Base-by-base conservation (phyloP, 2,329 filamentous ascomycete species). In the Scedosporium boydii region DNA sequence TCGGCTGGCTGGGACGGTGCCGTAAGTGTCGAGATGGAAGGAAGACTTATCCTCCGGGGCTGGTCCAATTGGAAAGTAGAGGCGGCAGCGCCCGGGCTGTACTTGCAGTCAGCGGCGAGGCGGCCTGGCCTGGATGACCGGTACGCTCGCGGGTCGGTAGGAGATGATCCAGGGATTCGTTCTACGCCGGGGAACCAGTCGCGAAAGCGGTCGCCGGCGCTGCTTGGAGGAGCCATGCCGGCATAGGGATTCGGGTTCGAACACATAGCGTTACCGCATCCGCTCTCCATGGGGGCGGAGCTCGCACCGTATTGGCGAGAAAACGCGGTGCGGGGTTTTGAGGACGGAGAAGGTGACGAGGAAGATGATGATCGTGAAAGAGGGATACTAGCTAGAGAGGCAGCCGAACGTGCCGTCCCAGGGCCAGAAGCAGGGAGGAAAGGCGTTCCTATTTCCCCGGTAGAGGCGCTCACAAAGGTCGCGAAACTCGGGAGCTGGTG, bases 151-250 rank as follows among this genome's bases (percentile, higher is more conserved):
- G 38, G 60, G 38, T 58, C 60, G 34, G 16, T 62, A 14, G 34
- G 21, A n/a, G 53, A 23, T 4, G 51, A 41, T n/a, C 59, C 23
- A 38, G 27, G 23, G 6, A 41, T n/a, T 1, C 38, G 60, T 6
- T 58, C 60, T 18, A 42, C 38, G 21, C 53, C 53, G 18, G 60
- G 41, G 21, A 62, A 62, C 60, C 51, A 58, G 51, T 46, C 56
- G 9, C 60, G 34, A 38, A 62, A 62, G 9, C 42, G 26, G 38
- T 62, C 53, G 4, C 51, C 51, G 23, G 53, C 60, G 3, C 27
- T 55, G 46, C 46, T 44, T 4, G 29, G 46, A 12, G 48, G n/a
- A 16, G 59, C 27, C 29, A 55, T 58, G 3, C 34, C 48, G 16
- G 60, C 38, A 42, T 58, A 57, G n/a, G 57, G 57, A 14, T n/a